Percentiles rank a stretch among this genome's conserved stretches.
These are phyloP conservation scores for Ganoderma lucidum DNA, from an alignment of 1,284 basidiomycete species.

Conservation along the genomic window DNA sequence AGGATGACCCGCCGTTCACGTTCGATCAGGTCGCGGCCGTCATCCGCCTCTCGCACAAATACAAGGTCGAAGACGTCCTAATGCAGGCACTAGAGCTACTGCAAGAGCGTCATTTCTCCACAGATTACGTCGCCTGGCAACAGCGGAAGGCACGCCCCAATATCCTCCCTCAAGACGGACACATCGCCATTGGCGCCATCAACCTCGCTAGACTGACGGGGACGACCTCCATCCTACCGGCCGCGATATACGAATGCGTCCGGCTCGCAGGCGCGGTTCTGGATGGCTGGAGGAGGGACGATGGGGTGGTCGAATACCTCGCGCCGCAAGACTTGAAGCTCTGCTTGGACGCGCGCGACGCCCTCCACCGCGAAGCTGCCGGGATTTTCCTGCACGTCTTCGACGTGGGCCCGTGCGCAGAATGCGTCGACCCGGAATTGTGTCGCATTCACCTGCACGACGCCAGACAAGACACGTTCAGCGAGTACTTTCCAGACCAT, in stretches of 20 bases:
- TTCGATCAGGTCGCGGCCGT: constrained; percentile 8
- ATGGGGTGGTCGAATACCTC: constrained; percentile 15
- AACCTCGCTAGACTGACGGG: constrained; percentile 18
- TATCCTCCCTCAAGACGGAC: constrained; percentile 1
- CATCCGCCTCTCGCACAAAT: constrained; percentile 26
- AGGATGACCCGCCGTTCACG: not conserved
- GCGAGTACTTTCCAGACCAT: not conserved
- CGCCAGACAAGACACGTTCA: not conserved
- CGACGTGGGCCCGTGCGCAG: not conserved
- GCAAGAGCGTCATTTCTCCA: not conserved
- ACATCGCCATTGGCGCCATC: constrained; percentile 17
- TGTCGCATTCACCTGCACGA: not conserved
- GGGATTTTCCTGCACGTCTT: not conserved
- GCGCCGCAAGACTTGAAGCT: constrained; percentile 5
- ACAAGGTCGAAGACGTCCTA: constrained; percentile 16
- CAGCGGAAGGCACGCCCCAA: not conserved
- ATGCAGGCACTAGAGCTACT: not conserved
- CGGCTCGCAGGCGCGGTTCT: constrained; percentile 1
- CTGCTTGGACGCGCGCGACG: constrained; percentile 4
- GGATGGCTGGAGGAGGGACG: constrained; percentile 8
- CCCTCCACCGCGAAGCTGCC: not conserved
- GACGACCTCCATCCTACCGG: constrained; percentile 2
- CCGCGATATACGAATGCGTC: constrained; percentile 15
- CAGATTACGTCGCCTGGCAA: not conserved
- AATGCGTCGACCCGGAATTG: not conserved